A percentile compares a stretch with the other conserved stretches of the same genome.
Conservation (phyloP, 2,329 filamentous ascomycete species). For the Blastomyces parvus region DNA sequence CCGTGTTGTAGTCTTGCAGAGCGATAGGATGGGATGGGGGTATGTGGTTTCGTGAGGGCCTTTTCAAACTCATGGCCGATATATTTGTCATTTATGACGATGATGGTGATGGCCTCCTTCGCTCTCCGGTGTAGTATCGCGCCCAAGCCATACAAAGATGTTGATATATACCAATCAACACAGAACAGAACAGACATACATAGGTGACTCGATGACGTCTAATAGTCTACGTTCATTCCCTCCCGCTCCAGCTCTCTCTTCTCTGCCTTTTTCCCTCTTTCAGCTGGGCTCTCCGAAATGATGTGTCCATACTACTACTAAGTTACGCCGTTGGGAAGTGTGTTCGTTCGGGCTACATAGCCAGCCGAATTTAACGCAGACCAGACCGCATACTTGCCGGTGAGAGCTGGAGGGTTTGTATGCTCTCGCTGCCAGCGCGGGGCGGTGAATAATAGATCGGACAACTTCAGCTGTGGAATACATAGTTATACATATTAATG, state of each 20-base stretch:
- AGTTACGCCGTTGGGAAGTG: too few species aligned
- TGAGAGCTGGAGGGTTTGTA: neutral
- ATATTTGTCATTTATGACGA: too few species aligned
- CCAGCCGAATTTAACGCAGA: too few species aligned
- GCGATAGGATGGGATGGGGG: neutral
- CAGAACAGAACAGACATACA: neutral
- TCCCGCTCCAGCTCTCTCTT: neutral
- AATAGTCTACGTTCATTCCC: too few species aligned
- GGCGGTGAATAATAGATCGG: slow-evolving; percentile 1
- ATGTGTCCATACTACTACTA: neutral
- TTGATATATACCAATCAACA: neutral
- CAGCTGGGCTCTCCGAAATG: neutral
- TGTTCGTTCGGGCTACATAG: too few species aligned
- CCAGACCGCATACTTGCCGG: neutral
- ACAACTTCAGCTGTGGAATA: neutral
- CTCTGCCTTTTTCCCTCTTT: too few species aligned
- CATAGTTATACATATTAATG: too few species aligned
- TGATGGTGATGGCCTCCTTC: neutral
- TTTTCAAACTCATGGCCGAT: too few species aligned
- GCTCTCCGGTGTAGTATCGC: neutral
- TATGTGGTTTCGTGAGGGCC: neutral
- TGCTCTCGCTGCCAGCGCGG: neutral
- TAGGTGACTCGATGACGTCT: neutral
- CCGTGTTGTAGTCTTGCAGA: neutral
- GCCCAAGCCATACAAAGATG: neutral